Evolutionary conservation across 1,284 basidiomycete genomes (phyloP), one percentile per base, ranked within the genome.

Genomic region (Ustilago shanxiensis): DNA sequence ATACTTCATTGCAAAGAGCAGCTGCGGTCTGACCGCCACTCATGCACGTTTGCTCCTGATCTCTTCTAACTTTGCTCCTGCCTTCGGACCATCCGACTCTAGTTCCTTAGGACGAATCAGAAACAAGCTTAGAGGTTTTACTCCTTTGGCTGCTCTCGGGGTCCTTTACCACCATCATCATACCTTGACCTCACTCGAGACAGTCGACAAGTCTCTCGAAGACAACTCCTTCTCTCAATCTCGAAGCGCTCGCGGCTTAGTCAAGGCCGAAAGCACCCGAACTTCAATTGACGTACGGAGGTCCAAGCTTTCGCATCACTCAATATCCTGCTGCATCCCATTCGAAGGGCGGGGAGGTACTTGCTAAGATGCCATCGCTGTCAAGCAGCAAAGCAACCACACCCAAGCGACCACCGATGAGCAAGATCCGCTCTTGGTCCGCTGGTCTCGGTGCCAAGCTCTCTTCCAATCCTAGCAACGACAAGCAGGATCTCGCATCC

Each of bases 371-470:
- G 47, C 26, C 47, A 10, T 49, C 47, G 9, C 47, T 49, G 3
- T 49, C 47, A 14, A 28, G 26, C 13, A 26, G 11, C 47, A 28
- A 49, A 20, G 24, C 47, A 11, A 28, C 47, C 14, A 49, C 47
- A 28, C 51, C 71, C 37, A 73, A 71, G n/a, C 52, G 64, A 1
- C 71, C 71, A 11, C 63, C 52, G n/a, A 41, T 72, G 49, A 55
- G 59, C 54, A 72, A 59, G 44, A 52, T 77, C 53, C 57, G 56
- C 28, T 65, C 65, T 2, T 77, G 75, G 75, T 64, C 64, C 0
- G 55, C 74, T 2, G 74, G 74, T 18, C 61, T 77, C 28, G 47
- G 61, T 33, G 47, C 65, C 61, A 77, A 72, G 52, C 70, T 72
- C 33, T 56, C 66, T 11, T 22, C 51, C 11, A 22, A 35, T 37